Evolutionary conservation across 2,329 filamentous ascomycete species (phyloP).

Genomic region (Pseudogymnoascus sp.): DNA sequence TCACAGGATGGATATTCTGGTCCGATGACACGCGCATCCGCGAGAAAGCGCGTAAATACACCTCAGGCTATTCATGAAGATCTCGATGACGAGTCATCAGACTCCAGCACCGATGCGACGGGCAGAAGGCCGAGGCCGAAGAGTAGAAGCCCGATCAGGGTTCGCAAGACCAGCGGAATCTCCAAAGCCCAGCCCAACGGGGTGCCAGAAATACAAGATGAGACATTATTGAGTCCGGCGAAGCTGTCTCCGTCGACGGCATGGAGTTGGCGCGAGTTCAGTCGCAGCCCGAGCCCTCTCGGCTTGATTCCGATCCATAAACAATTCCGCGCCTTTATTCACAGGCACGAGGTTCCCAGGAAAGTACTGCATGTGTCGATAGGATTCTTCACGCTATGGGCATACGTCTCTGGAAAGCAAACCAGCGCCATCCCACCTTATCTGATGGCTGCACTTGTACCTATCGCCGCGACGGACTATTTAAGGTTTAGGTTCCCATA

Average conservation of each 20-base stretch:
- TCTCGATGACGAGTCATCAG: conserved; percentile 36
- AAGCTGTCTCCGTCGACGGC: conserved; percentile 50
- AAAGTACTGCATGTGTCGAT: conserved; percentile 94
- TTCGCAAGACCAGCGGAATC: conserved; percentile 45
- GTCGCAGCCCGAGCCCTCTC: conserved; percentile 82
- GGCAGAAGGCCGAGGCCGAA: conserved; percentile 25
- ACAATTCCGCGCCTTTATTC: conserved; percentile 84
- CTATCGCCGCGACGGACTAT: conserved; percentile 74
- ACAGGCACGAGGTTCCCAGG: conserved; percentile 93
- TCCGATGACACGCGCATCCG: conserved; percentile 69
- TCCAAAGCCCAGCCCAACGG: conserved; percentile 40
- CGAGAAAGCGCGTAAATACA: conserved; percentile 49
- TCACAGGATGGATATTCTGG: conserved; percentile 58
- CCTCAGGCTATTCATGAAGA: conserved; percentile 55
- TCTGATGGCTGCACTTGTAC: conserved; percentile 71
- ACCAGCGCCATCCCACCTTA: conserved; percentile 72
- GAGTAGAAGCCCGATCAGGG: conserved; percentile 30
- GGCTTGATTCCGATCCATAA: conserved; percentile 92
- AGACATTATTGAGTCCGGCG: not conserved
- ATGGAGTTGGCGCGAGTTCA: conserved; percentile 80
- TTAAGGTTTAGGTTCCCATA: conserved; percentile 73
- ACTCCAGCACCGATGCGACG: conserved; percentile 18
- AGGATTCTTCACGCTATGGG: conserved; percentile 81
- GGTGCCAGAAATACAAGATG: conserved; percentile 1
- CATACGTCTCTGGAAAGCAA: conserved; percentile 76